Base-by-base conservation (phyloP, 148 eudicot species). In the Agrostemma githago region DNA sequence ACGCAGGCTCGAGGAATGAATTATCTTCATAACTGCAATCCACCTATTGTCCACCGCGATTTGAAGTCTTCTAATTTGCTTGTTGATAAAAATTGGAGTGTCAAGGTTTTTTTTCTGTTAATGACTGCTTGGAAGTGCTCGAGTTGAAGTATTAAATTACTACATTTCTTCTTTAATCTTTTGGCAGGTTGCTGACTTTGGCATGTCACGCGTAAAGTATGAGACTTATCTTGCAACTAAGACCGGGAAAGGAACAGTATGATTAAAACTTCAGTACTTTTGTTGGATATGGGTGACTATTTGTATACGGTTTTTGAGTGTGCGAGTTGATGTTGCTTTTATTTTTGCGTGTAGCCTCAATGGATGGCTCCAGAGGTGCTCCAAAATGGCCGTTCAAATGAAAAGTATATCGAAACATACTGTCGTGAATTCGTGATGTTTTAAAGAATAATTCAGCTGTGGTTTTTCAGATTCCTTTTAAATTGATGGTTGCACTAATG, bases 331-430 rank as follows among this genome's bases (percentile, higher is more conserved):
- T 8, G 17, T 11, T 61, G 51, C 53, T 63, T 12, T 20, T 62
- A 41, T 64, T 66, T 74, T 37, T 40, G n/a, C 69, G 70, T 85
- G 81, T 79, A 96, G 99, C 97, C 99, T 74, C 99, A 96, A 75
- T 96, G 99, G 99, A 95, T 95, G 99, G 99, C 99, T 68, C 99
- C 99, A 37, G 99, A 95, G 82, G 96, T 89, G 81, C 94, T 96
- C 79, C 94, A 96, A 20, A 92, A 88, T 77, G 99, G 87, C 76
- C 92, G 82, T 26, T 70, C 97, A 44, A 86, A 92, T 79, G 99
- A 95, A 75, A 95, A 92, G 99, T 95, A 90, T 59, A 96, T 71
- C 62, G 0, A 66, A 19, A 8, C 60, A 63, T 26, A 26, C 34
- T 26, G 34, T 26, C 34, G 34, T 67, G 17, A 43, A 59, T 21